Evolutionary conservation across 129 eudicot genomes (phyloP), one percentile per base, ranked within the genome.

Genomic region (Flaveria bidentis): DNA sequence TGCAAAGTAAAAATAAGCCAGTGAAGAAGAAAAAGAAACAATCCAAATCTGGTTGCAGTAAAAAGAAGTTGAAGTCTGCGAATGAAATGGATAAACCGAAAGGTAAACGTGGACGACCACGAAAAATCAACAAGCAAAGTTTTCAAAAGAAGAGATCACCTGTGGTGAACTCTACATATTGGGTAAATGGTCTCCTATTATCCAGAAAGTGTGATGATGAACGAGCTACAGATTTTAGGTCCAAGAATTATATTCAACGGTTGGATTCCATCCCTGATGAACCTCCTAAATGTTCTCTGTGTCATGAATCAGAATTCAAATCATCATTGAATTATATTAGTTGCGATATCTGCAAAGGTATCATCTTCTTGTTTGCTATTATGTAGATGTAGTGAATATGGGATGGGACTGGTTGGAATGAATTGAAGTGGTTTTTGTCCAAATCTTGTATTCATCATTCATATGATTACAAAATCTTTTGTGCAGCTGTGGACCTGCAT

Each of bases 341-440:
- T 75, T 94, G 98, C 69, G 92, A 87, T 56, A 69, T 78, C 56
- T 94, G 97, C 76, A 82, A 86, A 91, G 98, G 98, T 94, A 87
- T 16, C 16, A 42, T 30, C 12, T 11, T 20, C 2, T 10, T 10
- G 15, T 57, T 22, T 20, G 60, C 60, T 53, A 56, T 56, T 8
- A 56, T 56, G 30, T 56, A 20, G 63, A 56, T 12, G 67, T 61
- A 10, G 66, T 15, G 12, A 23, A 60, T 15, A n/a, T 25, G 63
- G 63, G 2, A 22, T 20, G 28, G 64, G 12, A 20, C 64, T 3
- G 33, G 64, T 22, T 57, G 12, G 28, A 11, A 57, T 57, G 33
- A 49, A 49, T 15, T 12, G 53, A 49, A 49, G 60, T 20, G 22
- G 22, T 52, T 52, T 52, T 52, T 52, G 60, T 17, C 60, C 60